Conservation (phyloP, 106 monocot species). For the Chionographis japonica region DNA sequence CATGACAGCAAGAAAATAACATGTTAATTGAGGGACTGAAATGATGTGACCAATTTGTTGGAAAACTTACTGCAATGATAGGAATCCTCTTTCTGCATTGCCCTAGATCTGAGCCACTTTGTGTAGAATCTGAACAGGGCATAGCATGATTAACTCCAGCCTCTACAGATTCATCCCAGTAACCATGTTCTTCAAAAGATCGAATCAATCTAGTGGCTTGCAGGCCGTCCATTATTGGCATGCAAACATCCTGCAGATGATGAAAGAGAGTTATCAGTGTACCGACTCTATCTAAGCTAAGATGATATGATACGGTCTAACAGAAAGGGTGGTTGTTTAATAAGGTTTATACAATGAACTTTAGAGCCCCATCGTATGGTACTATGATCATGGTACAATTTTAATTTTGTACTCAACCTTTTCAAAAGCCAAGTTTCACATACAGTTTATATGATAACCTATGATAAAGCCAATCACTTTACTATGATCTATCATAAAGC, state of each 20-base stretch:
- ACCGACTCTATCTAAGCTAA: background rate
- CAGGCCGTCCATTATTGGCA: constrained; percentile 82
- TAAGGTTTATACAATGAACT: too few species aligned
- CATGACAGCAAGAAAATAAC: background rate
- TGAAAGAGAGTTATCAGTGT: background rate
- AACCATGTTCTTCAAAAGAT: constrained; percentile 54
- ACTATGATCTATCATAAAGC: too few species aligned
- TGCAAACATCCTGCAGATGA: constrained; percentile 64
- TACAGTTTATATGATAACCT: too few species aligned
- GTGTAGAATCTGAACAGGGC: constrained; percentile 6
- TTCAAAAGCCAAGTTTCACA: too few species aligned
- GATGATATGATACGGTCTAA: background rate
- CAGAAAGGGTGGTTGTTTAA: too few species aligned
- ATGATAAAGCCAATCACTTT: too few species aligned
- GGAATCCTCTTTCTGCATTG: constrained; percentile 34
- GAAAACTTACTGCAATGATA: constrained; percentile 56
- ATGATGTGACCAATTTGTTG: too few species aligned
- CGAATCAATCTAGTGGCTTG: constrained; percentile 74
- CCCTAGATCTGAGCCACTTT: constrained; percentile 10
- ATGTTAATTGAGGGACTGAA: too few species aligned
- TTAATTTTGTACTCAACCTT: too few species aligned
- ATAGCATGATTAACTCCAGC: constrained; percentile 10
- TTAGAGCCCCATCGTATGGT: too few species aligned
- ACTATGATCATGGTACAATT: too few species aligned
- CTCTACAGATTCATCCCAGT: constrained; percentile 49